A percentile compares a stretch with the other conserved stretches of the same genome.
phyloP scores from a whole-genome alignment of 768 basidiomycete genomes.

The Trametes cinnabarina region DNA sequence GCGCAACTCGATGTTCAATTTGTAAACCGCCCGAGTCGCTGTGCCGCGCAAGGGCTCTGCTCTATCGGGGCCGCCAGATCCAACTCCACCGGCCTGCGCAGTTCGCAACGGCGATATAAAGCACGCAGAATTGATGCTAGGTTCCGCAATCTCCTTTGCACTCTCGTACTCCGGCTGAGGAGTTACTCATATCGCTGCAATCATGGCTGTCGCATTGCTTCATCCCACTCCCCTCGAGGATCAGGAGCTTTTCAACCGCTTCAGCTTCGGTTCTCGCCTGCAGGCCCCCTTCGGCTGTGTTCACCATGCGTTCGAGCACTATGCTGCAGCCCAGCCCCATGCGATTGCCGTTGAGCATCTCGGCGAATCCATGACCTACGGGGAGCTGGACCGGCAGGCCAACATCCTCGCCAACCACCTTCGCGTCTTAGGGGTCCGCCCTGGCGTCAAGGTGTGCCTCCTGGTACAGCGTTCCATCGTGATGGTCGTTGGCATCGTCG shows the following conservation, averaged over 20 bases:
- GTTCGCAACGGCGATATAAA: conserved; percentile 8
- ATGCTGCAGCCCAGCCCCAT: conserved; percentile 42
- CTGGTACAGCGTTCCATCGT: conserved; percentile 53
- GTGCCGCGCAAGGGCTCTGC: background rate
- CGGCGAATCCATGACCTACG: conserved; percentile 47
- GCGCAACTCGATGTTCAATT: background rate
- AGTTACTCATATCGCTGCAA: conserved; percentile 1
- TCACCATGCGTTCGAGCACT: conserved; percentile 54
- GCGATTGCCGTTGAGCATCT: conserved; percentile 49
- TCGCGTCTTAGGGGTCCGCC: conserved; percentile 40
- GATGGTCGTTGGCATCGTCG: conserved; percentile 53
- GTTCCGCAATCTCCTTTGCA: conserved; percentile 1
- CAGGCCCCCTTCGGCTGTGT: conserved; percentile 46
- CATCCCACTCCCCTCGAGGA: conserved; percentile 39
- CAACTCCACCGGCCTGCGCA: conserved; percentile 11
- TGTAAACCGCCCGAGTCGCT: background rate
- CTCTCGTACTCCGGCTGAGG: conserved; percentile 1
- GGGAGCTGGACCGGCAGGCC: conserved; percentile 47
- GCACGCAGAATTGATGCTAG: background rate
- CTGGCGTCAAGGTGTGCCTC: conserved; percentile 53
- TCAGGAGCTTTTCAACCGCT: conserved; percentile 43
- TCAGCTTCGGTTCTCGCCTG: conserved; percentile 41
- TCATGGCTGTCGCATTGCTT: conserved; percentile 19
- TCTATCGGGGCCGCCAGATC: background rate
- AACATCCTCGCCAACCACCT: conserved; percentile 47